Conservation (phyloP, 768 basidiomycete species). For the Pleurotus cornucopiae region DNA sequence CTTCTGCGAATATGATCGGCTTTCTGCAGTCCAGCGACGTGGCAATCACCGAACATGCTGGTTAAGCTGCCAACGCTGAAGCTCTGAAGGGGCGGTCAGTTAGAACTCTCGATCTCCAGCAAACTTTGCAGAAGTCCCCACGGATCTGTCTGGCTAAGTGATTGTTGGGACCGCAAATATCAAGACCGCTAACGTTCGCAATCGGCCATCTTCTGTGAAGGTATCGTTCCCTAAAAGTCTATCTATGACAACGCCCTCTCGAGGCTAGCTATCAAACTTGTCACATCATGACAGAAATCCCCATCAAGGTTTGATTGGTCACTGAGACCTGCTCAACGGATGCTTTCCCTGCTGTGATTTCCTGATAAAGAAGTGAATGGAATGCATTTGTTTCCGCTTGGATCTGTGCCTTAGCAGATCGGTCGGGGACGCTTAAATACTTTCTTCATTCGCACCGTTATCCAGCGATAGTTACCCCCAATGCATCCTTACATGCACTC, state of each 20-base stretch:
- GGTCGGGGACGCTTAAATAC: constrained; percentile 5
- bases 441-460: not conserved
- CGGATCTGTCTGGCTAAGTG: too few species aligned
- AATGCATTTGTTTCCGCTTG: constrained; percentile 3
- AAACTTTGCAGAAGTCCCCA: too few species aligned
- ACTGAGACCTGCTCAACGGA: constrained; percentile 1
- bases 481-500: constrained; percentile 8
- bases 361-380: constrained; percentile 4
- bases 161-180: not conserved
- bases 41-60: too few species aligned
- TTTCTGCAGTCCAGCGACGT: not conserved
- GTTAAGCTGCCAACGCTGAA: too few species aligned
- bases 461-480: constrained; percentile 1
- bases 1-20: not conserved
- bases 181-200: not conserved
- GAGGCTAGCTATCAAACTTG: not conserved
- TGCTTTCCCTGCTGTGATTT: constrained; percentile 4
- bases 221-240: constrained; percentile 9
- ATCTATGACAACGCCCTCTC: constrained; percentile 6
- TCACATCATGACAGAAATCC: constrained; percentile 9
- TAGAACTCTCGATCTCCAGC: not conserved
- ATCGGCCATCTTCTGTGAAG: constrained; percentile 4
- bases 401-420: constrained; percentile 9
- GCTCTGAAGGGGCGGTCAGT: too few species aligned
- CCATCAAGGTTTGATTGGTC: constrained; percentile 3